Base-by-base conservation (phyloP, 2,329 filamentous ascomycete genomes). In the Diaporthe capsici region DNA sequence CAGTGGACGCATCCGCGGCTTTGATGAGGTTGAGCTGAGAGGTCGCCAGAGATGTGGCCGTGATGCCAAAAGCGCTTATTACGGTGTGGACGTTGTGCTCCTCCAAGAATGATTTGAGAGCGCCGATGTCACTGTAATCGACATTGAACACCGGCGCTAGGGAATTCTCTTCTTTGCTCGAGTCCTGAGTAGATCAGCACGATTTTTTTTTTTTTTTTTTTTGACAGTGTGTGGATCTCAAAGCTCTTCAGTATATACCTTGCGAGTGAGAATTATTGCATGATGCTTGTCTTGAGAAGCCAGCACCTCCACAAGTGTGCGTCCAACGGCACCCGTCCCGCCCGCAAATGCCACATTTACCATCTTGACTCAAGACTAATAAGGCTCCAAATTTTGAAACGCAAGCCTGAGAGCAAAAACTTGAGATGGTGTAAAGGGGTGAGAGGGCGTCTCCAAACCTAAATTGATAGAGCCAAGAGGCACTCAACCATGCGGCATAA, bases 331-430 rank as follows among this genome's bases (percentile, higher is more conserved):
- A 31, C 61, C 61, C 20, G 61, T 65, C 42, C 61, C 42, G 10
- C 42, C 61, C 10, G 61, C 61, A n/a, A 65, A 49, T 47, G 61
- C 61, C 4, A 63, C 60, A 44, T 31, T 63, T 15, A 63, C 60
- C 60, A 63, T 44, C 3, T 44, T 63, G 39, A 28, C 2, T 44
- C 9, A 9, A 20, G 15, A 28, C 15, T n/a, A 15, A 3, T 2
- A 20, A 17, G 4, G 12, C 22, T 28, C 22, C 13, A 9, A 10
- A 13, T 13, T n/a, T 37, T 22, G 1, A 8, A 25, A 7, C 4
- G 20, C 12, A 60, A 42, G 5, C 22, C 25, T 25, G 2, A 25
- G 20, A 39, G 20, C 17, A 25, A 17, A 31, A 42, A 10, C 25
- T 20, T 8, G 9, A 20, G 34, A 39, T 25, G 2, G 20, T 15